Evolutionary conservation across 2,329 filamentous ascomycete species (phyloP), one percentile per base, ranked within the genome.

Genomic region (Tolypocladium album): DNA sequence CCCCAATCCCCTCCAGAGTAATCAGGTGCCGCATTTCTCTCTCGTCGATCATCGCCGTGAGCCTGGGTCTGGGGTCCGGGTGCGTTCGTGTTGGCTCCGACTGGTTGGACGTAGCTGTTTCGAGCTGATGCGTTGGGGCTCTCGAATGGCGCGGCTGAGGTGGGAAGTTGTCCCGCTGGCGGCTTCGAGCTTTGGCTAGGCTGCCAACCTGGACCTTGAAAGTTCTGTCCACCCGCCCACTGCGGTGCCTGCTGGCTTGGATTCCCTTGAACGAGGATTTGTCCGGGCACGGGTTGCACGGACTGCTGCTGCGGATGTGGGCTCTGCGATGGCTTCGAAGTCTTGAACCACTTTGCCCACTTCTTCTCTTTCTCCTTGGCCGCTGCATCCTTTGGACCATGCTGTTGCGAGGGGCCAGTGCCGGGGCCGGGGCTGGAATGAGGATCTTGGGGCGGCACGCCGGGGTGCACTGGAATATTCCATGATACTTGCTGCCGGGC

Each of bases 301-400:
- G 47, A 47, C 43, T 60, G 61, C 27, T 57, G 59, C 31, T 53
- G 62, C 13, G 55, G 59, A 56, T 47, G 56, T 47, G 40, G 31
- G n/a, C 11, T 59, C 50, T 36, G 56, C 17, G 62, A 57, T 20
- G 61, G 57, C 47, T 66, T 67, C 9, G 67, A 64, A 22, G 61
- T 60, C 62, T 69, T 69, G 63, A 70, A 70, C 68, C 68, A 69
- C 36, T 67, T 69, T n/a, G 66, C 62, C 68, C 68, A 70, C 40
- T 63, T 67, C 58, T 66, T 69, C 8, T 66, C 65, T 42, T 68
- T 69, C 7, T 65, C 66, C 42, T 63, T 65, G n/a, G 31, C 56
- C 15, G 52, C 34, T 13, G 61, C 40, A 22, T 47, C 55, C 55
- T 52, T 50, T 1, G 57, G 38, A 6, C 36, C 58, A 24, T 61